Evolutionary conservation across 164 flowering plant genomes (phyloP).

Genomic region (Tetrastigma voinierianum): DNA sequence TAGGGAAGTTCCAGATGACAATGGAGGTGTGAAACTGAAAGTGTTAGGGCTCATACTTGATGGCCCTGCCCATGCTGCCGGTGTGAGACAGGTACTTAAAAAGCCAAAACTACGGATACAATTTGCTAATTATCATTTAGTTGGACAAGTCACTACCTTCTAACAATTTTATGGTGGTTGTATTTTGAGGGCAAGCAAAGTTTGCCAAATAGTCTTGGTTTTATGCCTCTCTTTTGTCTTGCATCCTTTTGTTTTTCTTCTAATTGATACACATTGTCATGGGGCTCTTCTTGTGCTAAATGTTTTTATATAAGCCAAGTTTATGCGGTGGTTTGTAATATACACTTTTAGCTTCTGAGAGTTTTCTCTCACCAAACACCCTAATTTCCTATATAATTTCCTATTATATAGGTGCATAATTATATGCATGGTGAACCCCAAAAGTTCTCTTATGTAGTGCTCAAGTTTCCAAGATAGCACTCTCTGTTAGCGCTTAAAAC

Average conservation of each 20-base stretch:
- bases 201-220: too few relatives aligned
- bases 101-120: neutral
- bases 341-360: neutral
- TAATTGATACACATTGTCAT: too few relatives aligned
- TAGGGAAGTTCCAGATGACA: constrained; percentile 72
- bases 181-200: too few relatives aligned
- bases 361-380: neutral
- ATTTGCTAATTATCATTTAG: neutral
- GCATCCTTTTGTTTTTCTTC: neutral
- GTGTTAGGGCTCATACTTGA: constrained; percentile 84
- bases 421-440: too few relatives aligned
- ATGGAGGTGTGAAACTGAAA: constrained; percentile 69
- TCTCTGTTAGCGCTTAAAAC: neutral
- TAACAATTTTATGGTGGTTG: too few relatives aligned
- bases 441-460: too few relatives aligned
- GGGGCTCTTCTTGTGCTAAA: neutral
- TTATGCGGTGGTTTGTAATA: neutral
- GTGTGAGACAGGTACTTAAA: constrained; percentile 79
- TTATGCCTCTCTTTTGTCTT: constrained; percentile 6
- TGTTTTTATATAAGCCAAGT: neutral
- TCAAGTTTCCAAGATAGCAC: too few relatives aligned
- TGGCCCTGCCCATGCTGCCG: constrained; percentile 91
- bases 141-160: too few relatives aligned
- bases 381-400: neutral
- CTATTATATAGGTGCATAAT: too few relatives aligned